Conservation (phyloP, 2,329 filamentous ascomycete genomes). For the Trichoderma gracile region DNA sequence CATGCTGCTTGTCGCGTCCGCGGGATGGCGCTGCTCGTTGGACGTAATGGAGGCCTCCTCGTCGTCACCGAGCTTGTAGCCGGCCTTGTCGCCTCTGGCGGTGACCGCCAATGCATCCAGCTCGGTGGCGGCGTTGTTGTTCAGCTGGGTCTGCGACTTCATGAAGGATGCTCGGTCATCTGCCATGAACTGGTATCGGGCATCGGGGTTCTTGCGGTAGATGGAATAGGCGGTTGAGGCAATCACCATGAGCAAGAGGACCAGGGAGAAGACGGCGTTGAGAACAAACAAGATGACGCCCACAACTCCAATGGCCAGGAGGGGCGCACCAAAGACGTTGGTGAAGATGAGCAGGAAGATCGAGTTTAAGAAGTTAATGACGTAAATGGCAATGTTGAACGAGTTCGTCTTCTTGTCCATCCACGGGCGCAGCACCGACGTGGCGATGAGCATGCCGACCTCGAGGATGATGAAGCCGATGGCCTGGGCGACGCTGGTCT, state of each 20-base stretch:
- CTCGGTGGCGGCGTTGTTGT: conserved; percentile 65
- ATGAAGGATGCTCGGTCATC: conserved; percentile 96
- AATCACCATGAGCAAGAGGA: conserved; percentile 77
- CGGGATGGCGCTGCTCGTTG: conserved; percentile 30
- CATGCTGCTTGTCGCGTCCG: conserved; percentile 11
- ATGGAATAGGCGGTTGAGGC: conserved; percentile 67
- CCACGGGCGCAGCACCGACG: conserved; percentile 83
- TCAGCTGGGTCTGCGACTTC: conserved; percentile 86
- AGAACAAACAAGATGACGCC: conserved; percentile 86
- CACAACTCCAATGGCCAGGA: conserved; percentile 81
- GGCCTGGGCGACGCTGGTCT: conserved; percentile 67
- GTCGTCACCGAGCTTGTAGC: conserved; percentile 45
- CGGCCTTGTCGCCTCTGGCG: conserved; percentile 76
- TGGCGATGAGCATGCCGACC: conserved; percentile 71
- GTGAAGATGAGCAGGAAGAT: conserved; percentile 90
- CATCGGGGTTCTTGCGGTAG: conserved; percentile 90
- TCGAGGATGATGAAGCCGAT: conserved; percentile 86
- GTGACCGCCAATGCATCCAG: conserved; percentile 87
- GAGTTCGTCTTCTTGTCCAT: conserved; percentile 99
- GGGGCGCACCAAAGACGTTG: conserved; percentile 79
- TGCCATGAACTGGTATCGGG: conserved; percentile 92
- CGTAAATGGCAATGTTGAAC: conserved; percentile 91
- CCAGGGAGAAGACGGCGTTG: conserved; percentile 80
- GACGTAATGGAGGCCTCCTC: conserved; percentile 46
- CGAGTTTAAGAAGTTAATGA: conserved; percentile 86